These are phyloP conservation scores for Silene vulgaris DNA, from an alignment of 179 eudicot species.

Conservation along the genomic window DNA sequence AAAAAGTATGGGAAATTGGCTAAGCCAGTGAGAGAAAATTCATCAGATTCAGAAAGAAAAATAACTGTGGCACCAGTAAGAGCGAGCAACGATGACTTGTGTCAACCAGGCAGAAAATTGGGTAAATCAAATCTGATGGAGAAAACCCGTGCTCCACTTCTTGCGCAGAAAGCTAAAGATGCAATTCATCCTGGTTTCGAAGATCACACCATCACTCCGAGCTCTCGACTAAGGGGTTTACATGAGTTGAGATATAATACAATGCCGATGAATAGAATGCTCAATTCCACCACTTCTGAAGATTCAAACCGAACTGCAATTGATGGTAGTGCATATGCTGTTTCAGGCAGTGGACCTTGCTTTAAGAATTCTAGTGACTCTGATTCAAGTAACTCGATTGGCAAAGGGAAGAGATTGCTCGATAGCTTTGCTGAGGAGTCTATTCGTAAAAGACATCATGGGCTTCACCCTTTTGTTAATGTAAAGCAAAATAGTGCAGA, in stretches of 20 bases:
- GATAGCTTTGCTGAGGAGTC: slow-evolving; percentile 39
- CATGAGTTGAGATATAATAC: slow-evolving; percentile 44
- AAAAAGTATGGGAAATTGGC: slow-evolving; percentile 47
- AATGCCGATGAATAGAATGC: slow-evolving; percentile 35
- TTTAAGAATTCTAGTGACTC: slow-evolving; percentile 28
- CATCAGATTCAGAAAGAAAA: slow-evolving; percentile 38
- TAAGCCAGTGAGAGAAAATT: slow-evolving; percentile 31
- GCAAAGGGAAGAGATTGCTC: slow-evolving; percentile 38
- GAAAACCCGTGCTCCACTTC: slow-evolving; percentile 25
- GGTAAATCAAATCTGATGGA: slow-evolving; percentile 34
- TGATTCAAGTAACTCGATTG: slow-evolving; percentile 30
- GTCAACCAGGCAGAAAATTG: slow-evolving; percentile 31
- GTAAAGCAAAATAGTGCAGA: slow-evolving; percentile 36
- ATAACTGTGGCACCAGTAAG: slow-evolving; percentile 33
- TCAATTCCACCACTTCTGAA: slow-evolving; percentile 31
- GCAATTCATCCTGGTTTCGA: slow-evolving; percentile 32
- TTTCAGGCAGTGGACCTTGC: slow-evolving; percentile 29
- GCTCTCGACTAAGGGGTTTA: slow-evolving; percentile 44
- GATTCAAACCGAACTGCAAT: slow-evolving; percentile 21
- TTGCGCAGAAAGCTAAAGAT: slow-evolving; percentile 30
- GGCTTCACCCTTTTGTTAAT: slow-evolving; percentile 40
- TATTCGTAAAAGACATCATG: slow-evolving; percentile 39
- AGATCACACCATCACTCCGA: slow-evolving; percentile 35
- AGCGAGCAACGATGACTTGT: slow-evolving; percentile 29
- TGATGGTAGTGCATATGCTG: slow-evolving; percentile 13